Evolutionary conservation across 2,329 filamentous ascomycete genomes (phyloP).

Genomic region (Aurifilum marmelostoma): DNA sequence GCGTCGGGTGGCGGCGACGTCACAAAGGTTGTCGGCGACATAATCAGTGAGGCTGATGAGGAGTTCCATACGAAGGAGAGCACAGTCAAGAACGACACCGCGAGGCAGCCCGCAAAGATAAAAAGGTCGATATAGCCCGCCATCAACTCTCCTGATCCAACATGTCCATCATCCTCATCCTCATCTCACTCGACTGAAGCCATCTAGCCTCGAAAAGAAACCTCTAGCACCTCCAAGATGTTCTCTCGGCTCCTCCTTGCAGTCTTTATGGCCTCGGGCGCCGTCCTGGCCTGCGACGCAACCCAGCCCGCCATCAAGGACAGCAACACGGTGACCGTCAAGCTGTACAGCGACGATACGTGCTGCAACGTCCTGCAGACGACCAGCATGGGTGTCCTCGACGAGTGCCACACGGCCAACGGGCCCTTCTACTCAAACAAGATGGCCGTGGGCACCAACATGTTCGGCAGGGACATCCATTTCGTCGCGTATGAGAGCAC

Average conservation of each 20-base stretch:
- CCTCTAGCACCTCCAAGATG: background rate
- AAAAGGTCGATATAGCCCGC: background rate
- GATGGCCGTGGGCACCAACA: background rate
- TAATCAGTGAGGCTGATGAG: background rate
- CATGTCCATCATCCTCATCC: background rate
- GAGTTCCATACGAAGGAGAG: background rate
- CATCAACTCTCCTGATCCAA: background rate
- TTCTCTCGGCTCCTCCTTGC: background rate
- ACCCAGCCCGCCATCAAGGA: background rate
- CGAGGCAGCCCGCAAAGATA: background rate
- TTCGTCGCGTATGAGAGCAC: background rate
- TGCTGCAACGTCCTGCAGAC: slow-evolving; percentile 4
- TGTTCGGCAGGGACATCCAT: background rate
- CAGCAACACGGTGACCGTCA: background rate
- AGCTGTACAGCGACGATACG: slow-evolving; percentile 3
- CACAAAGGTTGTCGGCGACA: background rate
- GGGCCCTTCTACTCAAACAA: background rate
- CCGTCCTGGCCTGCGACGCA: background rate
- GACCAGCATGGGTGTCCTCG: background rate
- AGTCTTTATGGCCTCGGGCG: background rate
- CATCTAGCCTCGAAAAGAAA: background rate
- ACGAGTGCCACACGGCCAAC: slow-evolving; percentile 1
- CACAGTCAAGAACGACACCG: background rate
- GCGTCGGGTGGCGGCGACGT: background rate
- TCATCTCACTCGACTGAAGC: background rate